A percentile compares a stretch with the other conserved stretches of the same genome.
phyloP scores from a whole-genome alignment of 495 filamentous ascomycete genomes.

The Lophiotrema nucula region DNA sequence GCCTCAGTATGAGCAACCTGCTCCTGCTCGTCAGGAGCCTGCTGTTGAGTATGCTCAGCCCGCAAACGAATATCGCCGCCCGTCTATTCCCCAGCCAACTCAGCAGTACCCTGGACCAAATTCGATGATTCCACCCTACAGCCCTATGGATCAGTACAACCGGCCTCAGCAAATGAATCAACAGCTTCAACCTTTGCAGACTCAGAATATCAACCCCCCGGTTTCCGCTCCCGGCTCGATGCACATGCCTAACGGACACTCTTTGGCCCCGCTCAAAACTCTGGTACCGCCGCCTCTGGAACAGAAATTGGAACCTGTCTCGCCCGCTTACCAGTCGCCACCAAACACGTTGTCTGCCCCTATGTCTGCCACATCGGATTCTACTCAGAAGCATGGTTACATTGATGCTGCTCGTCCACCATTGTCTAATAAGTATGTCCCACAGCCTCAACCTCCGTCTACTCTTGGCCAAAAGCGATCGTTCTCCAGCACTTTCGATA shows the following conservation, averaged over 20 bases:
- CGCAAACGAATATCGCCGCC: constrained; percentile 31
- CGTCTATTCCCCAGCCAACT: constrained; percentile 28
- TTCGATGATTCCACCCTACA: constrained; percentile 25
- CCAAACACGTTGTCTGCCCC: constrained; percentile 22
- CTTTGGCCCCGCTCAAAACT: constrained; percentile 37
- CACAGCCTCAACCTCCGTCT: constrained; percentile 12
- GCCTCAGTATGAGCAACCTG: constrained; percentile 36
- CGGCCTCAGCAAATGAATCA: constrained; percentile 29
- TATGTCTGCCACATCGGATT: constrained; percentile 30
- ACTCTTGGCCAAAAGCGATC: constrained; percentile 35
- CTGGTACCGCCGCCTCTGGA: constrained; percentile 21
- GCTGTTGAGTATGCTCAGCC: constrained; percentile 32
- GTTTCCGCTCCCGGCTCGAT: constrained; percentile 18
- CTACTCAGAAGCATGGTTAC: constrained; percentile 19
- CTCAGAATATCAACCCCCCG: constrained; percentile 25
- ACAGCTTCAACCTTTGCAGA: constrained; percentile 32
- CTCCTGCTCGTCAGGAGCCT: constrained; percentile 36
- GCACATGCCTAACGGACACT: constrained; percentile 27
- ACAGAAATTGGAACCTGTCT: constrained; percentile 31
- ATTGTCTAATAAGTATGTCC: constrained; percentile 13
- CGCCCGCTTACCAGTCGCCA: constrained; percentile 31
- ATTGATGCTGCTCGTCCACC: constrained; percentile 8
- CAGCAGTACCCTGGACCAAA: constrained; percentile 30
- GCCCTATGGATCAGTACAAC: constrained; percentile 23
- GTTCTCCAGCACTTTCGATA: constrained; percentile 36